Evolutionary conservation across 371 early-diverging fungal species (phyloP), one percentile per base, ranked within the genome.

Genomic region (Syncephalastrum monosporum): DNA sequence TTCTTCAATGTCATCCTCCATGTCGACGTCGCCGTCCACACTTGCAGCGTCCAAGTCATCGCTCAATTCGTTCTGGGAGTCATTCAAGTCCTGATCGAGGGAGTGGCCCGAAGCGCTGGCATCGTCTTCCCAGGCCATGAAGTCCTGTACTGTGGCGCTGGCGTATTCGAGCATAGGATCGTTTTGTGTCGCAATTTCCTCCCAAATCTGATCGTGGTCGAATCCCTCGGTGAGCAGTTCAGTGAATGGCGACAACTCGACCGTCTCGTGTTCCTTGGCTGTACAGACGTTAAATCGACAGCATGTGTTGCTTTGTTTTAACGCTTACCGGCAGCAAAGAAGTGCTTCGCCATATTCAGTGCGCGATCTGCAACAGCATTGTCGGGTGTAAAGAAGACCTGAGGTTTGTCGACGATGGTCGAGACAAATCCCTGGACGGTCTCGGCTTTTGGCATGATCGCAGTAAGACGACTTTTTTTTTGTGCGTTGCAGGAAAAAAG

Each of bases 141-240:
- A 88, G 63, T 42, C 72, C 53, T 48, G 83, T 7, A 85, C 59
- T 43, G 79, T 69, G 10, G 75, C 38, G 45, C 72, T 74, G 17
- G 88, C 74, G 60, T 82, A 86, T 24, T 82, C 72, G n/a, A 92
- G 63, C 57, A 94, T 88, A 0, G 93, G 91, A 56, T 82, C 80
- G 66, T 95, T 95, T 59, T 89, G 89, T 59, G 91, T 69, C 43
- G 88, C 86, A 55, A 97, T 80, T 68, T 94, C 91, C 75, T 94
- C 93, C 97, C 97, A 97, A 50, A 96, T 86, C 80, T 94, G 95
- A 58, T 90, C 88, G 46, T 81, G 72, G 64, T 93, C 92, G 63
- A 92, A 92, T 0, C 92, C 94, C 42, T 91, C 88, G 4, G 81
- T 75, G 24, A 85, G 75, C 5, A 93, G 65, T 50, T 84, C 85